Base-by-base conservation (phyloP, 768 basidiomycete genomes). In the Tulasnella sp. region DNA sequence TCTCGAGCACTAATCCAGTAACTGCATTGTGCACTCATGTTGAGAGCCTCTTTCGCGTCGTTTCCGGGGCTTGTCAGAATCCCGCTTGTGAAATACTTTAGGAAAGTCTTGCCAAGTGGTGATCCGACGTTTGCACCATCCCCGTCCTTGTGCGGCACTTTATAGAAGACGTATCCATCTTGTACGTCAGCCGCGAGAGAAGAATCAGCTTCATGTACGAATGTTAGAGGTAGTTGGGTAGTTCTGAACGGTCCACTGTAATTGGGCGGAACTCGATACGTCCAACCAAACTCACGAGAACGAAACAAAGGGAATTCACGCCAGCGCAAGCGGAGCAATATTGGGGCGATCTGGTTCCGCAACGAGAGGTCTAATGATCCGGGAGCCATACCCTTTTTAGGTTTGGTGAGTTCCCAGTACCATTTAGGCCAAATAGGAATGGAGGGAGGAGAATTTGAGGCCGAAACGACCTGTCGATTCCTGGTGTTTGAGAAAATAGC, bases 1-100 rank as follows among this genome's bases (percentile, higher is more conserved):
- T 98, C 92, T 10, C 92, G 70, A 0, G 89, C 83, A 58, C 85
- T 87, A 63, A 95, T 89, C 95, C 93, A 99, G 65, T 99, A 99
- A 61, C 84, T 87, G 69, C 93, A 96, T 58, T 89, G 80, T 0
- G 87, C 83, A 59, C 89, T 95, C 75, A 98, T 78, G 50, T 90
- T 81, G 46, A 96, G 68, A 1, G 92, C 91, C 53, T 83, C 82
- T 58, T 74, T 75, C 3, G 92, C 89, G 56, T 82, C 83, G 45
- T 76, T 74, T 2, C 79, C 81, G 0, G 84, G 84, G 59, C 88
- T 90, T 48, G 78, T 79, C 56, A 96, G 66, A 5, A 81, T 86
- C 12, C 90, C 88, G 55, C 91, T 84, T 63, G 87, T 81, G 28
- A 87, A 83, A 57, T 77, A 85, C 62, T 84, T 83, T 65, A 95